Conservation (phyloP, 1,284 basidiomycete genomes). For the Ganoderma resinaceum region DNA sequence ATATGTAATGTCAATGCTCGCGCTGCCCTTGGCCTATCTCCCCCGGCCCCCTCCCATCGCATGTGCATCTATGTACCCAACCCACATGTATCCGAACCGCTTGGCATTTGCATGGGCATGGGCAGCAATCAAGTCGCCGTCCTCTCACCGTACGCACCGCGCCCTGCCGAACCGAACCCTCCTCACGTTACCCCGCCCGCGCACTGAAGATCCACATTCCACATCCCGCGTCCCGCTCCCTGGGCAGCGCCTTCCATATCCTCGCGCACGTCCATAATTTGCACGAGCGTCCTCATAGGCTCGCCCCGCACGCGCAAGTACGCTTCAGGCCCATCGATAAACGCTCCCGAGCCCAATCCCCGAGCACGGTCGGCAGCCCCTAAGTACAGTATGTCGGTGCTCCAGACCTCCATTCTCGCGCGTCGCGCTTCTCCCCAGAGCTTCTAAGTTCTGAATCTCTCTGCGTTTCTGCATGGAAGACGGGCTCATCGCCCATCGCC, state of each 20-base stretch:
- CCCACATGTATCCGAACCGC: too few species aligned
- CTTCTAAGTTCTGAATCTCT: too few species aligned
- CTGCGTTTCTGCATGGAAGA: not conserved
- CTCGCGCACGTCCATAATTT: not conserved
- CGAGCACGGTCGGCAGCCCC: not conserved
- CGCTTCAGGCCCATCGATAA: not conserved
- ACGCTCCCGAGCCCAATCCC: not conserved
- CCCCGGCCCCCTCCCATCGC: not conserved
- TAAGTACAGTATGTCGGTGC: too few species aligned
- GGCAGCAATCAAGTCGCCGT: conserved; percentile 1
- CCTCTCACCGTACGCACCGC: not conserved
- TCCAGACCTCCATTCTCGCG: not conserved
- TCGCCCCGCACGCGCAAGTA: not conserved
- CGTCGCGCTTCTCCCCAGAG: too few species aligned
- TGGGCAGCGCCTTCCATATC: not conserved
- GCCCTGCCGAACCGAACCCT: too few species aligned
- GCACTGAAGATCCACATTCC: too few species aligned
- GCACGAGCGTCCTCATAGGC: not conserved
- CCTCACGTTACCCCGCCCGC: not conserved
- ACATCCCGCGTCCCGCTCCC: not conserved
- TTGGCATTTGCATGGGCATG: not conserved
- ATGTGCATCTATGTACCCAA: not conserved
- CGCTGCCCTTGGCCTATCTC: not conserved
- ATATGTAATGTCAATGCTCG: too few species aligned
- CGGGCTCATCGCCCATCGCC: not conserved